Evolutionary conservation across 495 filamentous ascomycete genomes (phyloP), one percentile per base, ranked within the genome.

Genomic region (Aspergillus bertholletiae): DNA sequence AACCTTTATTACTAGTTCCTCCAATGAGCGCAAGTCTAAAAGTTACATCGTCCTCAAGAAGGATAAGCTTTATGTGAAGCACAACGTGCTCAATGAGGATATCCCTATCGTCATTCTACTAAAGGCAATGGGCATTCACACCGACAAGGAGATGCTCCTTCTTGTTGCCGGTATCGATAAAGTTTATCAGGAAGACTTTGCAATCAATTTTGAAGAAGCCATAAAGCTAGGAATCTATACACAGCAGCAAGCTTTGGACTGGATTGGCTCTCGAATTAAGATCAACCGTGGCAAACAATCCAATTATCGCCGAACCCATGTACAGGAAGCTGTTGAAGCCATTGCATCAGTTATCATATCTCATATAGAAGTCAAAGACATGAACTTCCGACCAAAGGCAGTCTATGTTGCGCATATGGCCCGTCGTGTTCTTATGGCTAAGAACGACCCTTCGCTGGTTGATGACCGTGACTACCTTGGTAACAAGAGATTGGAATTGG

Each of bases 401-500:
- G 78, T 97, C 28, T 99, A 97, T 62, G 82, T 99, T 46, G 94
- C 92, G 41, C 89, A 94, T 74, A 99, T 97, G 94, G 86, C 90
- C 23, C 88, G 92, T 22, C 83, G 93, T 70, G 91, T 97, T 0
- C 64, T 99, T 35, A 96, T 96, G 90, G 93, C 90, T 11, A 86
- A 88, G 66, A 88, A 92, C 44, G 90, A 97, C 60, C 83, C 88
- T 5, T 87, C 83, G 18, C 77, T 97, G 56, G 88, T 97, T 2
- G 94, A 99, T 57, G 94, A 99, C 68, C 81, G 94, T 61, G 94
- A 99, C 69, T 97, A 97, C 65, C 92, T 97, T 17, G 94, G 94
- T 56, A 99, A 99, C 69, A 99, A 99, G 70, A 79, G 94, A 39
- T 71, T 99, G 46, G 94, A 99, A 71, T 69, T 99, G 69, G 91